phyloP scores from a whole-genome alignment of 176 grass and related monocot species.

The Ensete glaucum region DNA sequence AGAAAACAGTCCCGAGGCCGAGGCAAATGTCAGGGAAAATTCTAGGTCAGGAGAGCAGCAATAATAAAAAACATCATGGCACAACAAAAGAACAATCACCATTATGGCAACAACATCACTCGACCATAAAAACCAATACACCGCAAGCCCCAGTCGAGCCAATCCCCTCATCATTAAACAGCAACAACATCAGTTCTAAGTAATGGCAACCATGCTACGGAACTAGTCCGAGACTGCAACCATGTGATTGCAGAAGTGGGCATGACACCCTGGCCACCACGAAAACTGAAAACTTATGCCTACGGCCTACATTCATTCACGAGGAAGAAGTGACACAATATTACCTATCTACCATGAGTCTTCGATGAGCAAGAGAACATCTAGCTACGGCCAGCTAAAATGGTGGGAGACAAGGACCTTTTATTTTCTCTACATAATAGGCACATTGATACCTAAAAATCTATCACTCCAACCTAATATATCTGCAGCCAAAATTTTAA shows the following conservation, averaged over 20 bases:
- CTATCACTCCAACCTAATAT: too few relatives aligned
- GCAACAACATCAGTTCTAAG: conserved; percentile 9
- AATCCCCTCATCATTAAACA: conserved; percentile 8
- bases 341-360: too few relatives aligned
- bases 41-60: not conserved
- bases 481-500: too few relatives aligned
- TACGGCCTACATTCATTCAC: not conserved
- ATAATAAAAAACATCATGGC: too few relatives aligned
- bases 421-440: too few relatives aligned
- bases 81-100: too few relatives aligned
- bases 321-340: too few relatives aligned
- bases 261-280: not conserved
- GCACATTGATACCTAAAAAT: too few relatives aligned
- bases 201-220: too few relatives aligned
- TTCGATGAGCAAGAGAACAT: not conserved
- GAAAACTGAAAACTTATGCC: not conserved
- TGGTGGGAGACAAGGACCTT: not conserved
- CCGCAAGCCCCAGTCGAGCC: conserved; percentile 6
- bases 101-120: too few relatives aligned
- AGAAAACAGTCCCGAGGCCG: not conserved
- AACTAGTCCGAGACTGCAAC: not conserved
- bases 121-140: too few relatives aligned
- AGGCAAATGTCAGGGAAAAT: too few relatives aligned
- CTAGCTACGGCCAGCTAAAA: not conserved
- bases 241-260: not conserved